Evolutionary conservation across 1,139 yeast species (phyloP).

Genomic region (Yamadazyma epiphylla): DNA sequence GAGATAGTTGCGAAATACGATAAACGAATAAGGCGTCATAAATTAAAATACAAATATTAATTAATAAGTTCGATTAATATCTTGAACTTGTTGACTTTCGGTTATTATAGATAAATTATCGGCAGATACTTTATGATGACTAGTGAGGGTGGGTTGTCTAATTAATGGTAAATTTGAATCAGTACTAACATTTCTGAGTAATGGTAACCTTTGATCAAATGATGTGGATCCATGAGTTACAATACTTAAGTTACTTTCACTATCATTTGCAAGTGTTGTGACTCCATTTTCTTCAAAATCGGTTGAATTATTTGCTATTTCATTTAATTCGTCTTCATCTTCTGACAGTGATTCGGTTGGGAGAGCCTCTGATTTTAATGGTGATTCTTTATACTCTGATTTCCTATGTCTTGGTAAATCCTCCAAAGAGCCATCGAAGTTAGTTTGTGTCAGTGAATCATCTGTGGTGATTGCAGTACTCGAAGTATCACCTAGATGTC

Average conservation of each 20-base stretch:
- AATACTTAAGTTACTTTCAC: conserved; percentile 15
- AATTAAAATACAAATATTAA: not conserved
- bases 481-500: conserved; percentile 8
- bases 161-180: conserved; percentile 16
- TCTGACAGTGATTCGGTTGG: no score
- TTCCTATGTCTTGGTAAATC: not conserved
- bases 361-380: not conserved
- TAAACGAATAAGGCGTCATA: no score
- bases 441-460: conserved; percentile 1
- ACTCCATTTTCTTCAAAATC: conserved; percentile 4
- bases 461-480: conserved; percentile 11
- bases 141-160: conserved; percentile 6
- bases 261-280: conserved; percentile 9
- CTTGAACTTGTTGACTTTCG: conserved; percentile 13
- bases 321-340: not conserved
- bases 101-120: conserved; percentile 17
- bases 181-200: conserved; percentile 24
- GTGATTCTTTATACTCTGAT: not conserved
- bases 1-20: no score
- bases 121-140: conserved; percentile 10
- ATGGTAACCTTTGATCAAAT: conserved; percentile 30
- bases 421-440: not conserved
- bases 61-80: conserved; percentile 17
- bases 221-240: conserved; percentile 18
- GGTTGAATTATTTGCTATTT: not conserved